Conservation (phyloP, 495 filamentous ascomycete genomes). For the Tuber umbilicatum region DNA sequence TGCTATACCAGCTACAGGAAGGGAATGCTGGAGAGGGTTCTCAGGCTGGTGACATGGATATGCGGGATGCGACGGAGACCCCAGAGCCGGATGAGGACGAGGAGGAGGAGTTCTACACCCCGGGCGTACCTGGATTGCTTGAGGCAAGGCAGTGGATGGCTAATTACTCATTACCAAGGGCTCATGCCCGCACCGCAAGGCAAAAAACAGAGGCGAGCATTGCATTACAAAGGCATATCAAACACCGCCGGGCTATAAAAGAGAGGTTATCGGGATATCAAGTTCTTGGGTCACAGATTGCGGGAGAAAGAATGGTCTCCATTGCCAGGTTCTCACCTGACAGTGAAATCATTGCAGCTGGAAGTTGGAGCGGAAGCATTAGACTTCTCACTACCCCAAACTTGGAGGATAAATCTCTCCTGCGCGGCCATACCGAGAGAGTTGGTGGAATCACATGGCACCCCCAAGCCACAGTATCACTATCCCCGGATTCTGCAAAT, state of each 20-base stretch:
- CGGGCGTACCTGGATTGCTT: constrained; percentile 66
- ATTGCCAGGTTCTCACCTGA: constrained; percentile 86
- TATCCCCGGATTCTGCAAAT: constrained; percentile 70
- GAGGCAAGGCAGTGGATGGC: constrained; percentile 76
- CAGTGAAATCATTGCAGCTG: constrained; percentile 74
- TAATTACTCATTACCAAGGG: constrained; percentile 72
- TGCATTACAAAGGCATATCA: constrained; percentile 77
- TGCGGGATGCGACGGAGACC: constrained; percentile 49
- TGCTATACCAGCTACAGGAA: constrained; percentile 62
- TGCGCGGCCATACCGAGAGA: constrained; percentile 77
- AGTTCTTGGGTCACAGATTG: constrained; percentile 84
- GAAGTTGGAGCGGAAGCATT: constrained; percentile 84
- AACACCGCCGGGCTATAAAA: constrained; percentile 82
- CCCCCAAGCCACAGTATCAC: constrained; percentile 71
- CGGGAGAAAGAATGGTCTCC: constrained; percentile 79
- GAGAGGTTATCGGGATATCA: constrained; percentile 76
- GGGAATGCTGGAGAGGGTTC: constrained; percentile 52
- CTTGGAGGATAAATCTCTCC: constrained; percentile 62
- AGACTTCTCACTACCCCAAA: constrained; percentile 77
- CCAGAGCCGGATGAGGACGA: constrained; percentile 47
- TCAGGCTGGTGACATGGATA: constrained; percentile 58
- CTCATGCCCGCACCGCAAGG: constrained; percentile 65
- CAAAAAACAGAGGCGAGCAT: constrained; percentile 76
- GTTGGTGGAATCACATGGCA: constrained; percentile 88
- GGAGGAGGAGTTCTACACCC: constrained; percentile 94